Evolutionary conservation across 2,329 filamentous ascomycete species (phyloP).

Genomic region (Diplodia mutila): DNA sequence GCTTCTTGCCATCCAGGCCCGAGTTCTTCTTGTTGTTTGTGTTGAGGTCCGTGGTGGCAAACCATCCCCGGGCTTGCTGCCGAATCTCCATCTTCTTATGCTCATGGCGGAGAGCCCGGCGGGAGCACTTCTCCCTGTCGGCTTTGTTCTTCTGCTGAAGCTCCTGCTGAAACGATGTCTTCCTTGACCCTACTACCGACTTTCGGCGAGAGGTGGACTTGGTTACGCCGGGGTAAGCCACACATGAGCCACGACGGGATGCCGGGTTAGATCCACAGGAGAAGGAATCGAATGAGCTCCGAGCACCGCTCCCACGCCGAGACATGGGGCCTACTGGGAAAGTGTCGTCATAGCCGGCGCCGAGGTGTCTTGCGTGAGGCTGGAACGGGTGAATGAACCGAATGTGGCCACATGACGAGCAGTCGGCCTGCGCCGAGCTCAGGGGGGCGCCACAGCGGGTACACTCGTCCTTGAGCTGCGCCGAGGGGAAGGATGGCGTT

Average conservation of each 20-base stretch:
- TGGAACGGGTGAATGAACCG: conserved; percentile 24
- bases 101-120: neutral
- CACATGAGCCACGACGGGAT: conserved; percentile 19
- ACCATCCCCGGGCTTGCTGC: conserved; percentile 8
- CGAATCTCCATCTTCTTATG: conserved; percentile 24
- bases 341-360: conserved; percentile 9
- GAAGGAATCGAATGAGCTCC: conserved; percentile 15
- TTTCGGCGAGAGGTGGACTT: conserved; percentile 1
- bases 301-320: conserved; percentile 17
- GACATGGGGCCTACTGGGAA: conserved; percentile 14
- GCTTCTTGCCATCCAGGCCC: conserved; percentile 23
- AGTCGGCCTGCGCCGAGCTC: conserved; percentile 20
- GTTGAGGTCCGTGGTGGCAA: conserved; percentile 6
- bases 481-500: conserved; percentile 6
- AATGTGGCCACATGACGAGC: conserved; percentile 10
- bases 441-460: conserved; percentile 18
- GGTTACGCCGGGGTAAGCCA: conserved; percentile 1
- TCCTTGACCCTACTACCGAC: neutral
- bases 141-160: conserved; percentile 17
- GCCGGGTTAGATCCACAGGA: conserved; percentile 18
- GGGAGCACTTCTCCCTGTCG: conserved; percentile 16
- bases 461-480: conserved; percentile 22
- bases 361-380: conserved; percentile 12
- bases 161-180: conserved; percentile 11
- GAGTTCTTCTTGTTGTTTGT: conserved; percentile 24